Percentiles rank a stretch among this genome's conserved stretches.
These are phyloP conservation scores for Trichoderma atrobrunneum DNA, from an alignment of 2,329 filamentous ascomycete genomes.

Conservation along the genomic window DNA sequence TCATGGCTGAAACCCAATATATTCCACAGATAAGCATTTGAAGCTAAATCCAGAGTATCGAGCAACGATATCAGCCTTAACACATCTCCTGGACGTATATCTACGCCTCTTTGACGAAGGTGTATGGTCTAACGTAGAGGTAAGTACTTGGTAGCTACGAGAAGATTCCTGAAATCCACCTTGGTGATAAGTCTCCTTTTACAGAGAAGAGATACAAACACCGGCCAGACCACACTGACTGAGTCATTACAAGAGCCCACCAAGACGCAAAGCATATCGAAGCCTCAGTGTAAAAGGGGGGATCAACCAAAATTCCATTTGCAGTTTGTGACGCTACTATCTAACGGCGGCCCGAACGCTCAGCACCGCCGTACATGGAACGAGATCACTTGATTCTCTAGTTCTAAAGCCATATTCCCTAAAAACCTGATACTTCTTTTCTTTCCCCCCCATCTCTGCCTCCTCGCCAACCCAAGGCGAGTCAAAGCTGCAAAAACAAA, in stretches of 20 bases:
- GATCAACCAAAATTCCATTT: constrained; percentile 15
- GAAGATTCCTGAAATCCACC: neutral
- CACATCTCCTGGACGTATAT: too few species aligned
- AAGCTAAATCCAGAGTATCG: too few species aligned
- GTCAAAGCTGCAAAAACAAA: constrained; percentile 23
- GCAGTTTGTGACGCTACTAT: constrained; percentile 14
- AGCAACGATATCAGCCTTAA: too few species aligned
- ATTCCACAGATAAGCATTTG: too few species aligned
- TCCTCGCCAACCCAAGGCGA: neutral
- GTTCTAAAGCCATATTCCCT: constrained; percentile 18
- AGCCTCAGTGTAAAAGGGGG: neutral
- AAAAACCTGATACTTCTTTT: neutral
- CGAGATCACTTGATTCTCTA: constrained; percentile 37
- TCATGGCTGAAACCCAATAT: too few species aligned
- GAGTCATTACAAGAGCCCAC: neutral
- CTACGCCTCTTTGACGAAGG: too few species aligned
- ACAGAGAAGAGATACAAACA: neutral
- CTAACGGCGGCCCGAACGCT: constrained; percentile 6
- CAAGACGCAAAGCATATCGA: neutral
- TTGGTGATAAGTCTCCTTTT: neutral
- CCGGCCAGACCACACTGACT: neutral
- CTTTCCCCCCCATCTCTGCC: neutral
- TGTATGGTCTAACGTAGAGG: too few species aligned
- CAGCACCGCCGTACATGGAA: constrained; percentile 15
- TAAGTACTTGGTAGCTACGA: too few species aligned